A percentile compares a stretch with the other conserved stretches of the same genome.
Conservation (phyloP, 257 asterid species). For the Ballota nigra region DNA sequence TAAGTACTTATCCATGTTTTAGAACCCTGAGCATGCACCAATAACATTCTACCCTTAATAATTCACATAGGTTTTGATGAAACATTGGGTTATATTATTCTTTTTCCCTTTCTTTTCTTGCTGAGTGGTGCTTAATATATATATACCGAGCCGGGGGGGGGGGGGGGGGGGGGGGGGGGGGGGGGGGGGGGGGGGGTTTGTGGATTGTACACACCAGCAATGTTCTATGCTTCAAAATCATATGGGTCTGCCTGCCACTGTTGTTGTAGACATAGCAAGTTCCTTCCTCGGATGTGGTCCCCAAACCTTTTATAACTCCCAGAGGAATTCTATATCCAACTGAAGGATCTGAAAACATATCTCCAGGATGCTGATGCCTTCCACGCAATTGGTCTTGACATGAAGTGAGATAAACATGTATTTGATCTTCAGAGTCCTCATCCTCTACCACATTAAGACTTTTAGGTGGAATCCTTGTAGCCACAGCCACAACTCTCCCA, state of each 20-base stretch:
- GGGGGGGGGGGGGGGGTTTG: neutral
- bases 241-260: constrained; percentile 69
- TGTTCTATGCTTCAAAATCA: constrained; percentile 87
- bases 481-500: constrained; percentile 81
- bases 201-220: constrained; percentile 53
- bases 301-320: constrained; percentile 79
- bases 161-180: no score
- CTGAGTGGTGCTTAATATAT: neutral
- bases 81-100: neutral
- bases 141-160: no score
- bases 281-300: constrained; percentile 86
- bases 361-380: constrained; percentile 25
- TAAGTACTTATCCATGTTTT: neutral
- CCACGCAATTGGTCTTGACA: constrained; percentile 24
- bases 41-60: neutral
- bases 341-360: constrained; percentile 28
- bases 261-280: constrained; percentile 62
- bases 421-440: constrained; percentile 56
- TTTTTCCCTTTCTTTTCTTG: neutral
- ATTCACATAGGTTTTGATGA: constrained; percentile 12
- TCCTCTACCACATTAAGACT: constrained; percentile 28
- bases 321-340: constrained; percentile 48
- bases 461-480: constrained; percentile 66
- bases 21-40: constrained; percentile 12
- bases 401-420: constrained; percentile 58